Conservation (phyloP, 2,329 filamentous ascomycete species). For the Whalleya microplaca region DNA sequence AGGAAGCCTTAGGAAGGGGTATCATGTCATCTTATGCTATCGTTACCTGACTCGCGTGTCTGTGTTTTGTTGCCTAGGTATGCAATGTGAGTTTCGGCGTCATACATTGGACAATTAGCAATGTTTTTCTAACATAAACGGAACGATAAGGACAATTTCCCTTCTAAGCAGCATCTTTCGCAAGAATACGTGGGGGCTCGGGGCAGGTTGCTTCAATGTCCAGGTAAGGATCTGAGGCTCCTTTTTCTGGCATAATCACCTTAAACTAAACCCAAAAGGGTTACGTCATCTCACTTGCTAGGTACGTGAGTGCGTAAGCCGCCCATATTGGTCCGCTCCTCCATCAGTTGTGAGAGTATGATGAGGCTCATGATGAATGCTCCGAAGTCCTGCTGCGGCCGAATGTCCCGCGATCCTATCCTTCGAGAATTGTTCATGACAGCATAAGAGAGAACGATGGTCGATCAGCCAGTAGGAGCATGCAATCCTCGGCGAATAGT, state of each 20-base stretch:
- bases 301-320: neutral
- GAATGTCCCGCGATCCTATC: neutral
- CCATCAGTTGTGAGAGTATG: neutral
- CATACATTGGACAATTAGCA: neutral
- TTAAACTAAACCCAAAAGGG: too few species aligned
- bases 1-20: neutral
- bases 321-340: neutral
- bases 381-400: neutral
- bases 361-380: neutral
- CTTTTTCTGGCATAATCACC: too few species aligned
- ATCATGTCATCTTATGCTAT: neutral
- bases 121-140: too few species aligned
- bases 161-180: too few species aligned
- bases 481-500: conserved; percentile 1
- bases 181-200: too few species aligned
- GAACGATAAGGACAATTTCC: too few species aligned
- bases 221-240: too few species aligned
- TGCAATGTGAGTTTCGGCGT: neutral
- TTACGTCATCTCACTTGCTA: too few species aligned
- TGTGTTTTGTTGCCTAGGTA: neutral
- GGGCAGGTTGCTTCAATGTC: too few species aligned
- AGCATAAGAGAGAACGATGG: conserved; percentile 14
- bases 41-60: neutral
- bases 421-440: neutral
- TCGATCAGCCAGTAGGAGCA: neutral